These are phyloP conservation scores for Pythium oligandrum DNA, from an alignment of 352 stramenopile species.

Conservation along the genomic window DNA sequence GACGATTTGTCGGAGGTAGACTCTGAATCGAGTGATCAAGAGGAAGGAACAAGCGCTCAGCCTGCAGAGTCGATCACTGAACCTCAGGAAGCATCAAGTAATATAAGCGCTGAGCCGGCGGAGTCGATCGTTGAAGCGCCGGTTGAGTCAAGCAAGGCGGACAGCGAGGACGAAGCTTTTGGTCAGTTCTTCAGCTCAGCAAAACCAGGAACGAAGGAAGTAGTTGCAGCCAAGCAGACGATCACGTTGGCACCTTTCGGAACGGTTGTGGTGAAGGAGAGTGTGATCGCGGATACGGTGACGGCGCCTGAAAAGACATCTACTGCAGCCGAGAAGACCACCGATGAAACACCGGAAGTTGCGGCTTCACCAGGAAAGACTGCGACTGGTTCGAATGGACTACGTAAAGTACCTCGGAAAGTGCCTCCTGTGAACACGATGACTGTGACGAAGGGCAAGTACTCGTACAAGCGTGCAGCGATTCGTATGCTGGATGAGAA, in stretches of 20 bases:
- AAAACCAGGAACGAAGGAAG: conserved; percentile 3
- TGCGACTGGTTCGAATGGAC: conserved; percentile 15
- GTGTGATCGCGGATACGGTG: neutral
- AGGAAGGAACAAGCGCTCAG: neutral
- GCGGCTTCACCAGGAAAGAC: neutral
- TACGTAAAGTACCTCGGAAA: conserved; percentile 9
- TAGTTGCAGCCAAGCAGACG: neutral
- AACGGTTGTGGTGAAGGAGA: neutral
- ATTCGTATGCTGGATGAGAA: conserved; percentile 14
- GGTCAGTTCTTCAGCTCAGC: conserved; percentile 14
- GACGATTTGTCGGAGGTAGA: conserved; percentile 19
- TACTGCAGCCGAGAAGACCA: neutral
- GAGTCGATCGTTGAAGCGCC: too few species aligned
- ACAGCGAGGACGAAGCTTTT: conserved; percentile 1
- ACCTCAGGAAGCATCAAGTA: conserved; percentile 3
- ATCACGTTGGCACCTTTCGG: conserved; percentile 1
- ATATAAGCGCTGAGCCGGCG: neutral
- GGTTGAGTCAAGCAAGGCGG: neutral
- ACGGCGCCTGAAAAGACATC: neutral
- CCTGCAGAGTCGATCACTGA: neutral
- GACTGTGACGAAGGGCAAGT: conserved; percentile 17
- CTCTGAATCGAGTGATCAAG: conserved; percentile 13
- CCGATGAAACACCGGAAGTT: neutral
- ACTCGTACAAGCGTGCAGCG: conserved; percentile 9
- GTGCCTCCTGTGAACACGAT: conserved; percentile 14